Conservation (phyloP, 2,329 filamentous ascomycete genomes). For the Sphaerulina musiva region DNA sequence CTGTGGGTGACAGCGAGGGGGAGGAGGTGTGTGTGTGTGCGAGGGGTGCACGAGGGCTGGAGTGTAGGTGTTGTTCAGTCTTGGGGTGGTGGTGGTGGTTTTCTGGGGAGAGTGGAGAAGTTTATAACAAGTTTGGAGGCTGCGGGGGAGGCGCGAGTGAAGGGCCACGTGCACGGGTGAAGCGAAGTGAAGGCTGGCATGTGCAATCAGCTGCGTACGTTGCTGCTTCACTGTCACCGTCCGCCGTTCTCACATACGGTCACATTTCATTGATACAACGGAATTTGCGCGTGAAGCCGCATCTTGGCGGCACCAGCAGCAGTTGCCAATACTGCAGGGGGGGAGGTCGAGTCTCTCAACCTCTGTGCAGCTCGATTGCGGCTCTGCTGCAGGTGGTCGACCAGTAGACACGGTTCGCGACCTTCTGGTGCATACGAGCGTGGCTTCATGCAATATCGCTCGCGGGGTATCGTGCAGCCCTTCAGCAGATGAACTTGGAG, state of each 20-base stretch:
- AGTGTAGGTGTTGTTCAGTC: not conserved
- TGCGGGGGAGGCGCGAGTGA: not conserved
- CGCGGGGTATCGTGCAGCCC: constrained; percentile 6
- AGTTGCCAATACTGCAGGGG: constrained; percentile 3
- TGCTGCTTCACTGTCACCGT: not conserved
- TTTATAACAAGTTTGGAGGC: constrained; percentile 9
- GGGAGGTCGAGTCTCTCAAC: not conserved
- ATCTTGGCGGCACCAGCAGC: constrained; percentile 1
- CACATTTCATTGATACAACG: not conserved
- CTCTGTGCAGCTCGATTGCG: constrained; percentile 6
- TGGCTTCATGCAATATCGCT: not conserved
- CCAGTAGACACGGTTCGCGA: not conserved
- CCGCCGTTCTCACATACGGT: not conserved
- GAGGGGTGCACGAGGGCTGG: not conserved
- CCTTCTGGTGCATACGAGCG: not conserved
- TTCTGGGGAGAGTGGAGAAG: constrained; percentile 2
- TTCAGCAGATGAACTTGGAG: constrained; percentile 1
- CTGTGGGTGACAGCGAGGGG: not conserved
- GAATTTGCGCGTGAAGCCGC: constrained; percentile 1
- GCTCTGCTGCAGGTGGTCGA: constrained; percentile 6
- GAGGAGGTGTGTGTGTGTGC: not conserved
- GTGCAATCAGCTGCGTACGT: not conserved
- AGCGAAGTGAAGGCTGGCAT: constrained; percentile 1
- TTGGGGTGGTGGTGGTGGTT: not conserved
- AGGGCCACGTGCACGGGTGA: constrained; percentile 1